A percentile compares a stretch with the other conserved stretches of the same genome.
phyloP scores from a whole-genome alignment of 1,139 yeast genomes.

The Debaryomycetaceae sp. region DNA sequence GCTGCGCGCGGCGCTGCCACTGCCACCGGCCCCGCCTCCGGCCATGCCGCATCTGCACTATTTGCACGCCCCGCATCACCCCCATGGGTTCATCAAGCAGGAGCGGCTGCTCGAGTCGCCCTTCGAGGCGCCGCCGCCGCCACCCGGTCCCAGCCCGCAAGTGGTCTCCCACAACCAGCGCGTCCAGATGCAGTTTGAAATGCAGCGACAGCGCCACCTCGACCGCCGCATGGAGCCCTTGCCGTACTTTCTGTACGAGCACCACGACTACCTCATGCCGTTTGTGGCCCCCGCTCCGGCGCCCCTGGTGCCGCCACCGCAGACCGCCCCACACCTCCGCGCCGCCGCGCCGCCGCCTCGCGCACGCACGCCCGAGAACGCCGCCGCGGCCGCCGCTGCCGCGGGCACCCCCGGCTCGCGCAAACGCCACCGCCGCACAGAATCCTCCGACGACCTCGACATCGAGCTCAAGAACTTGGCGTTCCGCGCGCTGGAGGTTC shows the following conservation, averaged over 20 bases:
- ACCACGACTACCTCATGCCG: no score
- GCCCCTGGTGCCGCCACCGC: no score
- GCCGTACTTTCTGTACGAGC: slow-evolving; percentile 1
- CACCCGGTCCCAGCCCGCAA: no score
- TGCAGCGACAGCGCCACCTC: slow-evolving; percentile 1
- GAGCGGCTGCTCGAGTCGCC: no score
- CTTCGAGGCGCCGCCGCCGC: no score
- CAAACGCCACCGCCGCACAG: slow-evolving; percentile 5
- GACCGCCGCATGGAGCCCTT: background rate
- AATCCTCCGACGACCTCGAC: slow-evolving; percentile 5
- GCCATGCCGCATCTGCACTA: slow-evolving; percentile 3
- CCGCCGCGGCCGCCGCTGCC: slow-evolving; percentile 3
- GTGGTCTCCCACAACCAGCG: no score
- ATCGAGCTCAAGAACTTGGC: slow-evolving; percentile 48
- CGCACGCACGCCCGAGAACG: slow-evolving; percentile 4
- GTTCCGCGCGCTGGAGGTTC: slow-evolving; percentile 32
- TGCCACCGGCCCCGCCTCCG: background rate
- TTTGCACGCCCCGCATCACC: slow-evolving; percentile 1
- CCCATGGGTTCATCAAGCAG: no score
- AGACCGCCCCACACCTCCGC: background rate
- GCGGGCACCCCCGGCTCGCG: slow-evolving; percentile 4
- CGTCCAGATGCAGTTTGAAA: background rate
- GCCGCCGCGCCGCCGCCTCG: no score
- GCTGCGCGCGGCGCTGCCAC: slow-evolving; percentile 1
- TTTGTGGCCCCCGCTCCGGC: no score